Conservation (phyloP, 163 green algal genomes). For the Scenedesmus sp. region DNA sequence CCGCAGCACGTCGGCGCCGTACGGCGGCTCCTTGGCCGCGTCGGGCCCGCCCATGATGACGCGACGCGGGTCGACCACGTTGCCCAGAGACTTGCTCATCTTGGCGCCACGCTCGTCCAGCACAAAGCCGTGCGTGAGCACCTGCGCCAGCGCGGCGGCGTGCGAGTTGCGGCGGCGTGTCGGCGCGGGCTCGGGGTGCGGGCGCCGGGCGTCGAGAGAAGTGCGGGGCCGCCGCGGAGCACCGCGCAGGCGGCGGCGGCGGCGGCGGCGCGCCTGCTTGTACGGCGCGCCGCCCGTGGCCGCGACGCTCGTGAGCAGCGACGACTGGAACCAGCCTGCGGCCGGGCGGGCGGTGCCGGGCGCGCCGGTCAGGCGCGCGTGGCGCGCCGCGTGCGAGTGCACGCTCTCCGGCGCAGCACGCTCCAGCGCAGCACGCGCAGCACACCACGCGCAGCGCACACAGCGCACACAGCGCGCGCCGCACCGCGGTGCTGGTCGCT, state of each 20-base stretch:
- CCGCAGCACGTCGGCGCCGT: conserved; percentile 95
- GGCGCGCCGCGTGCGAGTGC: too few relatives aligned
- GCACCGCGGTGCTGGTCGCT: conserved; percentile 64
- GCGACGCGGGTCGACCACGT: conserved; percentile 92
- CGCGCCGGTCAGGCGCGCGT: too few relatives aligned
- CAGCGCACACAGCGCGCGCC: too few relatives aligned
- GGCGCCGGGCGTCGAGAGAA: conserved; percentile 90
- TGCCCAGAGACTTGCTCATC: conserved; percentile 98
- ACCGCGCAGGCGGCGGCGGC: not conserved
- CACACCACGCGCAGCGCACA: not conserved
- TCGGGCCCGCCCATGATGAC: conserved; percentile 95
- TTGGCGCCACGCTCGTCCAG: conserved; percentile 96
- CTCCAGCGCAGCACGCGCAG: too few relatives aligned
- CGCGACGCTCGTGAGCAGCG: conserved; percentile 93
- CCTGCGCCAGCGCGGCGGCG: conserved; percentile 16
- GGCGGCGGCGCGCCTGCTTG: conserved; percentile 74
- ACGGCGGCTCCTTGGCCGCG: conserved; percentile 89
- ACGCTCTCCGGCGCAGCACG: too few relatives aligned
- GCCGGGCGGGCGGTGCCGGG: not conserved
- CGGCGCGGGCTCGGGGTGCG: conserved; percentile 82
- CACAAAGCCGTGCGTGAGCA: conserved; percentile 96
- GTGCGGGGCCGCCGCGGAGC: conserved; percentile 91
- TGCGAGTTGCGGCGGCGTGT: conserved; percentile 73
- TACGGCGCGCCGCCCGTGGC: conserved; percentile 85
- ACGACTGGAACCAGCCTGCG: conserved; percentile 97